Evolutionary conservation across 805 yeast genomes (phyloP), one percentile per base, ranked within the genome.

Genomic region (Suhomyces vadensis): DNA sequence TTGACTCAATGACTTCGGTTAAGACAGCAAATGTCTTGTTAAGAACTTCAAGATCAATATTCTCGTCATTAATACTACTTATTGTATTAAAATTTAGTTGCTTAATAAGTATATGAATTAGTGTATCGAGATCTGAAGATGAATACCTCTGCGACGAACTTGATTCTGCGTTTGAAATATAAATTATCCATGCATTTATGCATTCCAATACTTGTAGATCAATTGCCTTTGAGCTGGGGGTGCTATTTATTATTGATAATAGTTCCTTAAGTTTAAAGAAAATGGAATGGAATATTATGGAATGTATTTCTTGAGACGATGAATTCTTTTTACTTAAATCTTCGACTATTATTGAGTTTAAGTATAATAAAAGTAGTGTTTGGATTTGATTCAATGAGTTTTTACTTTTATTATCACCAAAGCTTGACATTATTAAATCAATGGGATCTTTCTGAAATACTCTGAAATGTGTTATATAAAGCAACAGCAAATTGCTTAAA

Each of bases 401-500:
- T 7, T 41, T 11, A 9, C 20, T 24, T 17, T 16, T 29, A 11
- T 37, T 43, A 7, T 29, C 33, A 38, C 33, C 39, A 37, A 37
- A 40, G 14, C 23, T 35, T 13, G 13, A 11, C 21, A 43, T 22
- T 21, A 48, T 31, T 9, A 20, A 43, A 1, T 44, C 17, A 14
- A 47, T 39, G 5, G 53, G 55, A 36, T 49, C 49, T 4, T 11
- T 54, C 5, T 42, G 36, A 77, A 82, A 78, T 2, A 46, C 39
- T 1, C 54, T 44, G 33, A 63, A 64, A 44, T 69, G 62, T 37
- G 65, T 61, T 25, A 73, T 61, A 58, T 69, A 84, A 3, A 79
- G 55, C 25, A 78, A 56, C 2, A 82, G 70, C 23, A 83, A 53
- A 39, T 81, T 76, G 5, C 85, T 75, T 41, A 85, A 60, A 41